Base-by-base conservation (phyloP, 1,284 basidiomycete genomes). In the Ceratobasidium sp. region DNA sequence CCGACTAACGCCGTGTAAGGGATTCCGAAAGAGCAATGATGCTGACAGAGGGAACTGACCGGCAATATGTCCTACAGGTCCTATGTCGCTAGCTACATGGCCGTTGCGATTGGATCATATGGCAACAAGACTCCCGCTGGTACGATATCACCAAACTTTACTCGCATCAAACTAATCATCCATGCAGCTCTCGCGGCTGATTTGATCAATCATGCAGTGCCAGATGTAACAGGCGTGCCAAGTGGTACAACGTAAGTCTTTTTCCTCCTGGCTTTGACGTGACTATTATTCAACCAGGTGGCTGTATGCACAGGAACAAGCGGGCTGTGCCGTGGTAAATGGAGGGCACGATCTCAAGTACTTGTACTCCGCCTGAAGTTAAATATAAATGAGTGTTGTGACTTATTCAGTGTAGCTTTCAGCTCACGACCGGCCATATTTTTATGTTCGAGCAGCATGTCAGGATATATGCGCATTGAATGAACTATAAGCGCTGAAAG, bases 231-330 rank as follows among this genome's bases (percentile, higher is more conserved):
- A 6, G 45, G 45, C 2, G 60, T 32, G 2, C 60, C 60, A 14
- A 62, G 43, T 12, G 60, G 60, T 21, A 62, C 60, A 12, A 62
- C 60, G 60, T 48, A 26, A 50, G 60, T 62, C 23, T 10, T 28
- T 26, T n/a, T 28, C 6, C 14, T 21, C 6, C 5, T 34, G 4
- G n/a, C 5, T 32, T 8, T 57, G 6, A 32, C 3, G 4, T 21
- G 23, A 50, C 14, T n/a, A n/a, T n/a, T 50, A 26, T 28, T 50
- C 3, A 50, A 5, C 3, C 4, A 2, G 4, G 48, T 57, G 23
- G 28, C 18, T 8, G 21, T 18, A 2, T 36, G 8, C 16, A 4
- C n/a, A 57, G 53, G 28, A 57, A 36, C 30, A 18, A 9, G 30
- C 3, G 53, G 21, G 53, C 53, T 57, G 53, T 57, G 28, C 53